Base-by-base conservation (phyloP, 768 basidiomycete species). In the Lactifluus rugatus region DNA sequence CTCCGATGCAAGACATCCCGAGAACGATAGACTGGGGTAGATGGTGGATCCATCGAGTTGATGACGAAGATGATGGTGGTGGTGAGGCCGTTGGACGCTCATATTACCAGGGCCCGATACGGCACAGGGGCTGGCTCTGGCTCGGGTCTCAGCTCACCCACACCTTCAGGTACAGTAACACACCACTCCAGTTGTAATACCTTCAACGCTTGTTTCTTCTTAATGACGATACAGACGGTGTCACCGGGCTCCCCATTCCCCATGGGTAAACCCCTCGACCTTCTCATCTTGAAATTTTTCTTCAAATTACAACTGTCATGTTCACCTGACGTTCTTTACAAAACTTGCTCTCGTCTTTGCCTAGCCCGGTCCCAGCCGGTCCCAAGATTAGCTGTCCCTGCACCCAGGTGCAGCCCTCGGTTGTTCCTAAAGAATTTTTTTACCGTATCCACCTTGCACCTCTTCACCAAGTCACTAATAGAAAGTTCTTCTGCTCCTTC, bases 381-480 rank as follows among this genome's bases (percentile, higher is more conserved):
- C 28, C 9, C 9, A 31, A 31, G 2, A 6, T 31, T 31, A 9
- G 9, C 3, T 31, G 28, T 31, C 28, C 28, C 28, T 31, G 9
- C 28, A 31, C 28, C 28, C 28, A 31, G 28, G 28, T 31, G 28
- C 28, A 31, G 9, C 34, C 34, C 34, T 34, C 34, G 34, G 34
- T 13, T 49, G 47, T 56, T 48, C 54, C n/a, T 48, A 28, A 55
- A 39, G 39, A 46, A 55, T 39, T 14, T 37, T 47, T 55, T 56
- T 48, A 21, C 32, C 23, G 26, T 19, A 26, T 39, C n/a, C n/a
- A 37, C 11, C 19, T 52, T 7, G 34, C 45, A 42, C n/a, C 49
- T 56, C 54, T 60, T 60, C 59, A 60, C 59, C 50, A 52, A 46
- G 34, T 58, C 57, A 58, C 57, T 39, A n/a, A 47, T 58, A 31